phyloP scores from a whole-genome alignment of 306 rosid genomes.

The Cercis canadensis region DNA sequence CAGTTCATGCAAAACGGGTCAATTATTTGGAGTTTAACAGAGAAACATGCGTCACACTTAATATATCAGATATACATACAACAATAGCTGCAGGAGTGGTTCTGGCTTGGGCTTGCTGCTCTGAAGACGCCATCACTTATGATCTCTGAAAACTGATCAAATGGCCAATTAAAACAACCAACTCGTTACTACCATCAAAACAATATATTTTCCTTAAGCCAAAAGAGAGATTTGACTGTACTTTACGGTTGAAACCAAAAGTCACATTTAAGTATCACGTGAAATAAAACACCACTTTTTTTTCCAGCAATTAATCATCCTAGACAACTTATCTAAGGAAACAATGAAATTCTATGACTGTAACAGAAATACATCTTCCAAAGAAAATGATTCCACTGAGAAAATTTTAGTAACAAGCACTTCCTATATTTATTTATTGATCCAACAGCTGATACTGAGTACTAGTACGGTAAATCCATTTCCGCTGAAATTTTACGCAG shows the following conservation, averaged over 20 bases:
- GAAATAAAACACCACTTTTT: background rate
- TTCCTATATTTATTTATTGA: too few species aligned
- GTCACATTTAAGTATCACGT: background rate
- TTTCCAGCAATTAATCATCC: too few species aligned
- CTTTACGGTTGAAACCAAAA: background rate
- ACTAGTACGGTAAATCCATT: background rate
- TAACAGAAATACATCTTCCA: too few species aligned
- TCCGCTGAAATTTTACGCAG: background rate
- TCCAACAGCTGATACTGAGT: too few species aligned
- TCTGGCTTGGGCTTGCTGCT: slow-evolving; percentile 52
- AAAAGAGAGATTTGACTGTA: background rate
- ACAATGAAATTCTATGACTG: too few species aligned
- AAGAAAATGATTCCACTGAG: too few species aligned
- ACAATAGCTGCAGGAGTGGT: slow-evolving; percentile 61
- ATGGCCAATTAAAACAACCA: slow-evolving; percentile 31
- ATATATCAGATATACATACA: slow-evolving; percentile 49
- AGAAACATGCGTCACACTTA: background rate
- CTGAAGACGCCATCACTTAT: slow-evolving; percentile 61
- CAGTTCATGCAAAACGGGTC: slow-evolving; percentile 15
- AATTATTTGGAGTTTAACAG: background rate
- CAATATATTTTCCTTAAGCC: background rate
- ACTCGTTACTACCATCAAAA: background rate
- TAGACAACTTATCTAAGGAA: too few species aligned
- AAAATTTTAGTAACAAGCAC: too few species aligned
- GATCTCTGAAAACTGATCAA: slow-evolving; percentile 34